Percentiles rank a stretch among this genome's conserved stretches.
phyloP scores from a whole-genome alignment of 2,329 filamentous ascomycete species.

The Hymenoscyphus infarciens region DNA sequence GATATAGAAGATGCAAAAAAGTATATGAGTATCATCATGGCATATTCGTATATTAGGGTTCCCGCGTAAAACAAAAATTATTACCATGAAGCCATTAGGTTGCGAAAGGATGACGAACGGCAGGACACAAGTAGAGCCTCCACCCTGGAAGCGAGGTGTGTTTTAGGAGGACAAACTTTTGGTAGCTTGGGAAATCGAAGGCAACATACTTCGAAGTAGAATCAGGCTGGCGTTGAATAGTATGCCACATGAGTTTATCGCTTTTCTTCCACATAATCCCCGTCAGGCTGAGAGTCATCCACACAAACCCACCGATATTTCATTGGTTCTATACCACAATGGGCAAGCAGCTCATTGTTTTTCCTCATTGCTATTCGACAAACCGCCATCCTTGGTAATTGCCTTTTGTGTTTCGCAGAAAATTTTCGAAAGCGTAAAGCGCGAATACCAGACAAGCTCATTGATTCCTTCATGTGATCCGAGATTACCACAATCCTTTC shows the following conservation, averaged over 20 bases:
- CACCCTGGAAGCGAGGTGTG: neutral
- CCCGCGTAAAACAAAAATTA: neutral
- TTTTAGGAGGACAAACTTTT: neutral
- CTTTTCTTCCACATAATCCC: too few relatives aligned
- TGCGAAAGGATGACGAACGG: neutral
- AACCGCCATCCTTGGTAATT: too few relatives aligned
- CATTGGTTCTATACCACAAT: too few relatives aligned
- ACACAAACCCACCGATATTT: too few relatives aligned
- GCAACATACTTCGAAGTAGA: too few relatives aligned
- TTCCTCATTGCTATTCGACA: too few relatives aligned
- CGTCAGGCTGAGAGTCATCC: too few relatives aligned
- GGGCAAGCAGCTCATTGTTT: too few relatives aligned
- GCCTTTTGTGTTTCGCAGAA: too few relatives aligned
- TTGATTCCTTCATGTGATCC: neutral
- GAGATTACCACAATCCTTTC: neutral
- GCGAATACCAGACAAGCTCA: neutral
- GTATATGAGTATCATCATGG: neutral
- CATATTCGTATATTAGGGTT: neutral
- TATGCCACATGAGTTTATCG: too few relatives aligned
- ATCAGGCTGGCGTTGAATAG: too few relatives aligned
- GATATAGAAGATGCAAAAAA: neutral
- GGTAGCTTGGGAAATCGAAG: too few relatives aligned
- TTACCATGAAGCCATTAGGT: neutral
- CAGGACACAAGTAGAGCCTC: neutral
- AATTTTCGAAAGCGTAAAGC: neutral